These are phyloP conservation scores for Botryotinia narcissicola DNA, from an alignment of 2,329 filamentous ascomycete species.

Conservation along the genomic window DNA sequence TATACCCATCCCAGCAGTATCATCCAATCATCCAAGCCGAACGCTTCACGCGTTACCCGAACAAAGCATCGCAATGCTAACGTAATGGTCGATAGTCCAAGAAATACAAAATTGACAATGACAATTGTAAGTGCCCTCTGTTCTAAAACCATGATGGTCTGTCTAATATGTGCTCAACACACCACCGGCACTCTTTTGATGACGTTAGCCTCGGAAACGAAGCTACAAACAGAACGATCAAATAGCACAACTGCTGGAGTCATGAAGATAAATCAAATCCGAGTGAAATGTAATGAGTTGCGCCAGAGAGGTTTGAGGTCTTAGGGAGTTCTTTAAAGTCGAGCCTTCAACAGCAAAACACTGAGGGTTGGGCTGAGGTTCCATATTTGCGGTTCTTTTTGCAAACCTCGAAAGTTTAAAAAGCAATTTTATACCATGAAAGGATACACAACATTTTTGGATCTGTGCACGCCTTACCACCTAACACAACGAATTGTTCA, in stretches of 20 bases:
- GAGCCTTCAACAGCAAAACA: not conserved
- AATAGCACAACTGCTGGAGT: not conserved
- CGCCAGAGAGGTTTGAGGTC: not conserved
- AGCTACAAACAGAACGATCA: not conserved
- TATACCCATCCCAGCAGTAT: constrained; percentile 12
- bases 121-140: constrained; percentile 6
- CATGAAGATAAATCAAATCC: not conserved
- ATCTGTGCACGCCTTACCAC: not conserved
- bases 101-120: constrained; percentile 15
- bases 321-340: not conserved
- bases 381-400: not conserved
- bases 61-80: constrained; percentile 8
- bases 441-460: not conserved
- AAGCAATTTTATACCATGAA: not conserved
- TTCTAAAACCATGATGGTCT: constrained; percentile 1
- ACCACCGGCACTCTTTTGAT: not conserved
- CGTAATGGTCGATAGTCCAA: not conserved
- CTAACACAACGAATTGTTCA: not conserved
- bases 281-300: not conserved
- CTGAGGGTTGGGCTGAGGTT: not conserved
- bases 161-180: not conserved
- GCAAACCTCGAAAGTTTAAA: not conserved
- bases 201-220: not conserved
- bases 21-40: constrained; percentile 15
- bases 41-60: not conserved